Percentiles rank a stretch among this genome's conserved stretches.
Conservation (phyloP, 371 early-diverging fungal genomes). For the Rhizopus arrhizus region DNA sequence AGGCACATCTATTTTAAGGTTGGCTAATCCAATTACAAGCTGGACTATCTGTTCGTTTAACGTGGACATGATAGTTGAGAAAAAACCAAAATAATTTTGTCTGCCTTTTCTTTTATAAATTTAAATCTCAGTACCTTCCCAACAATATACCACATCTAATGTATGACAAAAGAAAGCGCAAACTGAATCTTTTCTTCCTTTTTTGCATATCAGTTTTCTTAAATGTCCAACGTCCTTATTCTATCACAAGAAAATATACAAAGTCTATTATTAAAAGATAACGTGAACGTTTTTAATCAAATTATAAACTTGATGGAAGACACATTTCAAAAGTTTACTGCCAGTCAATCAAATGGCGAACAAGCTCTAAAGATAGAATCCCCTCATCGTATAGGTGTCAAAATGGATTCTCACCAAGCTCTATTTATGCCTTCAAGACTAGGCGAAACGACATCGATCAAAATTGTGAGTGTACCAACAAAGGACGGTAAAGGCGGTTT, state of each 20-base stretch:
- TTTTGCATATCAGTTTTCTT: background rate
- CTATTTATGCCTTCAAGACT: conserved; percentile 66
- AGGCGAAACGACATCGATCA: conserved; percentile 54
- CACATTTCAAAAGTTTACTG: conserved; percentile 37
- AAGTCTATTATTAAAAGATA: conserved; percentile 26
- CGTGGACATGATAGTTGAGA: conserved; percentile 8
- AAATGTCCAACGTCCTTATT: conserved; percentile 32
- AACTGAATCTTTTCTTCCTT: background rate
- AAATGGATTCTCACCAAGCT: conserved; percentile 46
- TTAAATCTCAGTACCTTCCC: too few species aligned
- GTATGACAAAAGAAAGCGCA: background rate
- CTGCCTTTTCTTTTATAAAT: too few species aligned
- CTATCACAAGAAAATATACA: conserved; percentile 37
- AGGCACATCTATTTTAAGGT: conserved; percentile 34
- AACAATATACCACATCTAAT: too few species aligned
- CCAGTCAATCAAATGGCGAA: conserved; percentile 25
- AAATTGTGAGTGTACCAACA: conserved; percentile 60
- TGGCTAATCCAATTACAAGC: conserved; percentile 32
- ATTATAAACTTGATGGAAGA: conserved; percentile 46
- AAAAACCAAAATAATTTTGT: conserved; percentile 4
- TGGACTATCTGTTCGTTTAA: conserved; percentile 35
- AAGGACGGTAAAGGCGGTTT: conserved; percentile 53
- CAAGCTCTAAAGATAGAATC: conserved; percentile 47
- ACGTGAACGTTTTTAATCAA: conserved; percentile 23
- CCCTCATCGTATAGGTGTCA: conserved; percentile 51